Conservation (phyloP, 2,329 filamentous ascomycete genomes). For the Bipolaris sorokiniana region DNA sequence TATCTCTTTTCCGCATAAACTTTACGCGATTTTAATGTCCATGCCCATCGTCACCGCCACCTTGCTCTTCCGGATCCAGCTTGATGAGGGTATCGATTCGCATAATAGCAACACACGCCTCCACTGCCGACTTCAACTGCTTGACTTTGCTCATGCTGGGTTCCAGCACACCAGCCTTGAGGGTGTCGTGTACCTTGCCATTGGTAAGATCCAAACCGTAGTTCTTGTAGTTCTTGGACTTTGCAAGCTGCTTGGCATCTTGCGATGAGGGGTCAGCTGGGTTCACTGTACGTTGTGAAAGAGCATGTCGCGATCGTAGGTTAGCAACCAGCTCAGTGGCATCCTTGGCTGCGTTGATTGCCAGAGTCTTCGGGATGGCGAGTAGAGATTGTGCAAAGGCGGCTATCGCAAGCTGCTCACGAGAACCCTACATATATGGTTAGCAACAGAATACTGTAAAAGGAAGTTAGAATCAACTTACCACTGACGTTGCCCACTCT, state of each 20-base stretch:
- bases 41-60: constrained; percentile 80
- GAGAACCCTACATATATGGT: constrained; percentile 66
- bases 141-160: constrained; percentile 98
- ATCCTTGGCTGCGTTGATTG: constrained; percentile 96
- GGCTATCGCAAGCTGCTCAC: constrained; percentile 96
- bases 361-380: constrained; percentile 92
- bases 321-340: constrained; percentile 94
- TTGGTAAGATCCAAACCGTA: constrained; percentile 90
- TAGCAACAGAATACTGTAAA: constrained; percentile 5
- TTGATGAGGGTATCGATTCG: constrained; percentile 98
- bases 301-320: constrained; percentile 89
- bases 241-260: constrained; percentile 86
- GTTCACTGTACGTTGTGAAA: constrained; percentile 79
- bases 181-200: constrained; percentile 88
- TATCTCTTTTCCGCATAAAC: constrained; percentile 7
- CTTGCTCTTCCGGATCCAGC: constrained; percentile 85
- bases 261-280: constrained; percentile 71
- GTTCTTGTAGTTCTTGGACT: constrained; percentile 98
- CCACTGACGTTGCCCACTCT: constrained; percentile 96
- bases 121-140: constrained; percentile 97
- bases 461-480: constrained; percentile 48
- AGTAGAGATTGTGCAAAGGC: constrained; percentile 96
- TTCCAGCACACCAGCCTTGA: constrained; percentile 95
- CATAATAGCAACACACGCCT: constrained; percentile 99
- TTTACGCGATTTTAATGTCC: constrained; percentile 65